Percentiles rank a stretch among this genome's conserved stretches.
Evolutionary conservation across 2,329 filamentous ascomycete species (phyloP).

Genomic region (Dactylellina drechsleri): DNA sequence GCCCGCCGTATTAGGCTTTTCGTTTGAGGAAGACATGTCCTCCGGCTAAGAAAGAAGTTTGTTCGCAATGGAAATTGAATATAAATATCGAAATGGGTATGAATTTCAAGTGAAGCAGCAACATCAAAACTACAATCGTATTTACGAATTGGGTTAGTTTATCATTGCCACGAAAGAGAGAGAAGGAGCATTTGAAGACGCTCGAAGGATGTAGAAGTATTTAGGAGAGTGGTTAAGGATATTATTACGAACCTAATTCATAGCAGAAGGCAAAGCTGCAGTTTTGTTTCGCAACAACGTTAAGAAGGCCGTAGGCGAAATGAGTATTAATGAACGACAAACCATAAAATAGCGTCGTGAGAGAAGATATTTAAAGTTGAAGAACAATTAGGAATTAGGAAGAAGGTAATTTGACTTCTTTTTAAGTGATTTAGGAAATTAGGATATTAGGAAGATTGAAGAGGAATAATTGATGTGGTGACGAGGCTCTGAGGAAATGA

Average conservation of each 20-base stretch:
- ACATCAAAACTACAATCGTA: no score
- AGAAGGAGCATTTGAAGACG: background rate
- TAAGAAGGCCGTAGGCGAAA: no score
- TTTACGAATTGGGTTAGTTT: background rate
- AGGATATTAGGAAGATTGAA: conserved; percentile 2
- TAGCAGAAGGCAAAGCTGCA: no score
- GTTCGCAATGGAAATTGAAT: background rate
- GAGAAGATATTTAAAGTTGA: no score
- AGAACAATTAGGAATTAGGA: background rate
- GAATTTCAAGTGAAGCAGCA: background rate
- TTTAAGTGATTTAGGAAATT: background rate
- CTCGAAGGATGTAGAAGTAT: no score
- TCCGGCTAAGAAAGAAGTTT: conserved; percentile 8
- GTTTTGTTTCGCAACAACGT: no score
- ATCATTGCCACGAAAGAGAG: background rate
- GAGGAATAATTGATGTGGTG: conserved; percentile 1
- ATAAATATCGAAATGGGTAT: background rate
- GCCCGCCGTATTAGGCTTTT: conserved; percentile 34
- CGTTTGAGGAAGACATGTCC: conserved; percentile 42
- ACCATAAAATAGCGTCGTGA: no score
- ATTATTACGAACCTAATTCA: no score
- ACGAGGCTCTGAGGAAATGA: conserved; percentile 7
- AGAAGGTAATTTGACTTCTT: background rate
- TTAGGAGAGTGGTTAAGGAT: no score
- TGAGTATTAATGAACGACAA: no score